These are phyloP conservation scores for Fusarium kyushuense DNA, from an alignment of 2,329 filamentous ascomycete genomes.

Conservation along the genomic window DNA sequence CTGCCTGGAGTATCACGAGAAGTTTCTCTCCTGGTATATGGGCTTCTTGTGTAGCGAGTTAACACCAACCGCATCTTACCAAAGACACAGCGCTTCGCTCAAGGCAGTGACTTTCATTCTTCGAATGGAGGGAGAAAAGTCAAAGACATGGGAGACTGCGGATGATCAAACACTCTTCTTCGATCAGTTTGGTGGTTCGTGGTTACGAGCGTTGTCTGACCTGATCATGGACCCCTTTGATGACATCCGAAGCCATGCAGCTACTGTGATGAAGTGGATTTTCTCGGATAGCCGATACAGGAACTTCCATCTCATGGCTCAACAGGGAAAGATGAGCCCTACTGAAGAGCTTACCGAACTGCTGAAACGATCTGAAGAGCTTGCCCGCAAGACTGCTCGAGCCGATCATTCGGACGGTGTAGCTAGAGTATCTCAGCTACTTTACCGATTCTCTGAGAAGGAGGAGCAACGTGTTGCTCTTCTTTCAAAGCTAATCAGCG, in stretches of 20 bases:
- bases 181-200: constrained; percentile 59
- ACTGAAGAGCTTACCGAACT: constrained; percentile 59
- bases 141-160: constrained; percentile 54
- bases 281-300: constrained; percentile 57
- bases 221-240: constrained; percentile 92
- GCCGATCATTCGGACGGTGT: constrained; percentile 95
- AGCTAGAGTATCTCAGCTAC: constrained; percentile 78
- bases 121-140: constrained; percentile 73
- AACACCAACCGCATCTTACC: constrained; percentile 85
- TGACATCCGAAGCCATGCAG: constrained; percentile 78
- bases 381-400: constrained; percentile 78
- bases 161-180: constrained; percentile 58
- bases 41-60: constrained; percentile 79
- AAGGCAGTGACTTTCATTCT: constrained; percentile 77
- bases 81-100: constrained; percentile 85
- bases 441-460: constrained; percentile 68
- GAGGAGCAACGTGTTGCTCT: constrained; percentile 61
- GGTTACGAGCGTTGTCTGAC: constrained; percentile 77
- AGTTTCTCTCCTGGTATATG: constrained; percentile 81
- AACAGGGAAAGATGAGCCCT: constrained; percentile 27
- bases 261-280: constrained; percentile 63
- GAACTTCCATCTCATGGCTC: constrained; percentile 40
- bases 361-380: constrained; percentile 64
- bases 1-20: constrained; percentile 64
- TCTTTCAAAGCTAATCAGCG: constrained; percentile 67